Conservation (phyloP, 2,329 filamentous ascomycete genomes). For the Penicillium sp. region DNA sequence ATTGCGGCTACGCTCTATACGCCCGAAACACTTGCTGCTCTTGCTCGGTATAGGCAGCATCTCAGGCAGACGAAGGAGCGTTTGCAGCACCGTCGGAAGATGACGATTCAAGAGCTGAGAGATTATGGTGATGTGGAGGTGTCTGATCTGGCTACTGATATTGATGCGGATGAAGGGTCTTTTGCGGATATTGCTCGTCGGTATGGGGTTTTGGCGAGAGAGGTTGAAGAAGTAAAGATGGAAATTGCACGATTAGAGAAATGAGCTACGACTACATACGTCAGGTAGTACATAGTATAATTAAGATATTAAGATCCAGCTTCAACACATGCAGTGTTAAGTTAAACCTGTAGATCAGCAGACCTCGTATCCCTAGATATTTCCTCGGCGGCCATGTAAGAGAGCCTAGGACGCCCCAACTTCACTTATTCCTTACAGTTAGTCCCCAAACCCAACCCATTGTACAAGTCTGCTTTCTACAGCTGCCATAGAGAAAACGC, state of each 20-base stretch:
- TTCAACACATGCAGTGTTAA: background rate
- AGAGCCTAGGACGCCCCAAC: background rate
- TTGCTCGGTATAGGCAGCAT: slow-evolving; percentile 37
- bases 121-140: slow-evolving; percentile 35
- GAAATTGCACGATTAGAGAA: slow-evolving; percentile 28
- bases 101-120: slow-evolving; percentile 35
- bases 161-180: slow-evolving; percentile 21
- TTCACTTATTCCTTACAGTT: background rate
- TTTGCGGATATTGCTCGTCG: slow-evolving; percentile 41
- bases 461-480: background rate
- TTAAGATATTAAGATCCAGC: background rate
- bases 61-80: slow-evolving; percentile 29
- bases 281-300: background rate
- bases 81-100: slow-evolving; percentile 32
- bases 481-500: background rate
- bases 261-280: slow-evolving; percentile 1
- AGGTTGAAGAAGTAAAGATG: slow-evolving; percentile 39
- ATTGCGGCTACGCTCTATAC: slow-evolving; percentile 40
- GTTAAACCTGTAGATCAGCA: background rate
- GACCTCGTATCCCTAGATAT: background rate
- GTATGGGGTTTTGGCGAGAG: slow-evolving; percentile 39
- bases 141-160: slow-evolving; percentile 7
- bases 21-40: slow-evolving; percentile 36
- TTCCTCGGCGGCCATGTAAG: background rate
- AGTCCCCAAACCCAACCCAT: background rate